phyloP scores from a whole-genome alignment of 2,329 filamentous ascomycete species.

The Calonectria pauciramosa region DNA sequence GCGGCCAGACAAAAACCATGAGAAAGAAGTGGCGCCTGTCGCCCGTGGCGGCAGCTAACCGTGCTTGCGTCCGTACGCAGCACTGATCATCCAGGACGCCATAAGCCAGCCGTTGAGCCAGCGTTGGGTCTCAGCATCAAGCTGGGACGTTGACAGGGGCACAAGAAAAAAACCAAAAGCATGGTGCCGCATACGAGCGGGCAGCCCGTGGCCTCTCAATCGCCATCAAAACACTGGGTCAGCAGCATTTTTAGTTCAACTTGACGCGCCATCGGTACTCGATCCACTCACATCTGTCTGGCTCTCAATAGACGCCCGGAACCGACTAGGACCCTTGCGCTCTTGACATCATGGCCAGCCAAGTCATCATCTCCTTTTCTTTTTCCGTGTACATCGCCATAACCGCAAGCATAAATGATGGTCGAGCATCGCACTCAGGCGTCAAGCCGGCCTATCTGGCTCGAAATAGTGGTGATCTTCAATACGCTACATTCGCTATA shows the following conservation, averaged over 20 bases:
- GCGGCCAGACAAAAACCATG: background rate
- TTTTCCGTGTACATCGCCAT: background rate
- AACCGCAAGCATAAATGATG: conserved; percentile 1
- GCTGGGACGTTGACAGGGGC: background rate
- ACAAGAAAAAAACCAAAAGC: background rate
- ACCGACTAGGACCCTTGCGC: background rate
- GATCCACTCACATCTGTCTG: conserved; percentile 1
- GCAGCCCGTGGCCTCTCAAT: background rate
- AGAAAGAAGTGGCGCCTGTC: background rate
- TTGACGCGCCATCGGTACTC: conserved; percentile 6
- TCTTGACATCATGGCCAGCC: background rate
- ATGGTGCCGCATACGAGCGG: background rate
- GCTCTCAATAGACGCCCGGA: conserved; percentile 1
- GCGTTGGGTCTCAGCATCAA: background rate
- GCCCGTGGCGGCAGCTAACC: background rate
- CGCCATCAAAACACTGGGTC: background rate
- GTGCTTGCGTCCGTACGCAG: background rate
- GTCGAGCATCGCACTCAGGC: background rate
- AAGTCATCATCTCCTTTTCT: background rate
- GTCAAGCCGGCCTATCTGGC: background rate
- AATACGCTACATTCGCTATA: background rate
- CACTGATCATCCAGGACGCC: background rate
- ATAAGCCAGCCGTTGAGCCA: background rate
- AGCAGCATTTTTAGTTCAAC: background rate
- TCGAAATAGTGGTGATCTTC: background rate